These are phyloP conservation scores for Penicillium vulpinum DNA, from an alignment of 2,329 filamentous ascomycete genomes.

Conservation along the genomic window DNA sequence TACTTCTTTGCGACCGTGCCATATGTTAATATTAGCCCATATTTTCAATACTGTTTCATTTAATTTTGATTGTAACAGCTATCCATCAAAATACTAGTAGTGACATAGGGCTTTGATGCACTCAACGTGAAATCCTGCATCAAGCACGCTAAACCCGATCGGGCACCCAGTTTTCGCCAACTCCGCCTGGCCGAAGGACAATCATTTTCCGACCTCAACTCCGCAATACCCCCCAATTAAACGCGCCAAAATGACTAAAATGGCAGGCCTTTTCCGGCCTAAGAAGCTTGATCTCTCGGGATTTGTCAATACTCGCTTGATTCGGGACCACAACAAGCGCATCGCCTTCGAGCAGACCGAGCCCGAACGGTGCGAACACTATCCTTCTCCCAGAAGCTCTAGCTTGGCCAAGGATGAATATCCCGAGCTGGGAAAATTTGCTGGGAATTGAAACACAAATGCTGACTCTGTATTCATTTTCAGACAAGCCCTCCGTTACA, in stretches of 20 bases:
- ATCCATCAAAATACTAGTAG: neutral
- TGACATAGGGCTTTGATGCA: neutral
- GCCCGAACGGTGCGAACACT: conserved; percentile 69
- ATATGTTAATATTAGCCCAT: neutral
- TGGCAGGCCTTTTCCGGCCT: conserved; percentile 75
- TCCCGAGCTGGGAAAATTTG: neutral
- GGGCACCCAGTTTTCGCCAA: conserved; percentile 25
- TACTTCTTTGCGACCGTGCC: neutral
- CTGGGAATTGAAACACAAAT: neutral
- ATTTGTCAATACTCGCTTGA: conserved; percentile 79
- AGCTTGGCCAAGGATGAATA: neutral
- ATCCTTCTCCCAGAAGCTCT: neutral
- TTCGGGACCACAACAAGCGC: conserved; percentile 95
- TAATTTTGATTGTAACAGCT: neutral
- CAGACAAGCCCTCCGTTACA: conserved; percentile 90
- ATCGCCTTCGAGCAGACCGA: conserved; percentile 86
- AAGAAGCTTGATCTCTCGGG: conserved; percentile 89
- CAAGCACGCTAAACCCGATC: conserved; percentile 27
- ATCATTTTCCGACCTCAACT: conserved; percentile 14
- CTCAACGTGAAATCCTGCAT: conserved; percentile 10
- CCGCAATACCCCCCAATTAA: conserved; percentile 4
- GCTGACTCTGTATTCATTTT: neutral
- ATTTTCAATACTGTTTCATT: too few species aligned
- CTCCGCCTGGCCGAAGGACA: conserved; percentile 23
- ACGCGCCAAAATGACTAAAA: conserved; percentile 23